A percentile compares a stretch with the other conserved stretches of the same genome.
These are phyloP conservation scores for Neospora caninum DNA, from an alignment of 169 alveolate species.

Conservation along the genomic window DNA sequence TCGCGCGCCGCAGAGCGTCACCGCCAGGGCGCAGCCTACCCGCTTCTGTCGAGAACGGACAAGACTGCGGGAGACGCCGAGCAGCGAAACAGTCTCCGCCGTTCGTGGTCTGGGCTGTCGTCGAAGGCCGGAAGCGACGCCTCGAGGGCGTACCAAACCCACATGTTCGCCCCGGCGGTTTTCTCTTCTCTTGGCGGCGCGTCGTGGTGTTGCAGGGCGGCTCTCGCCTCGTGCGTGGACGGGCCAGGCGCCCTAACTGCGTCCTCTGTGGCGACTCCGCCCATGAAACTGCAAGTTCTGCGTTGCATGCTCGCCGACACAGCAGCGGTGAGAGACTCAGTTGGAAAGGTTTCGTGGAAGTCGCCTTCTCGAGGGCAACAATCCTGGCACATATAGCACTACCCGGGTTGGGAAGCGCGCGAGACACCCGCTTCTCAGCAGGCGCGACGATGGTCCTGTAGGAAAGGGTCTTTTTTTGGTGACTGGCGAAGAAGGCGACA, in stretches of 20 bases:
- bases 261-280: neutral
- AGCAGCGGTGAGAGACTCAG: conserved; percentile 41
- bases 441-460: too few species aligned
- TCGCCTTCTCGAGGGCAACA: too few species aligned
- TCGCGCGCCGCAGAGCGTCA: too few species aligned
- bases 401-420: too few species aligned
- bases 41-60: neutral
- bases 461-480: too few species aligned
- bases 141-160: neutral
- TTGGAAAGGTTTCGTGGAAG: too few species aligned
- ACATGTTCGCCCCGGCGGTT: conserved; percentile 2
- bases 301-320: conserved; percentile 61
- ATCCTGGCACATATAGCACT: too few species aligned
- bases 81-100: neutral
- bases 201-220: neutral
- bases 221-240: neutral
- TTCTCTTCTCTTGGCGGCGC: neutral
- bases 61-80: neutral
- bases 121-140: neutral
- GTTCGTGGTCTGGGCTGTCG: neutral
- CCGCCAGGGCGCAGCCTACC: too few species aligned
- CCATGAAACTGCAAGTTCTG: conserved; percentile 14
- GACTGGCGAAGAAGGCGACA: too few species aligned
- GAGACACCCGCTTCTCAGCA: too few species aligned
- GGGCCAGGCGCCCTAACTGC: neutral